Evolutionary conservation across 139 green algal genomes (phyloP).

Genomic region (Coelastrella sp.): DNA sequence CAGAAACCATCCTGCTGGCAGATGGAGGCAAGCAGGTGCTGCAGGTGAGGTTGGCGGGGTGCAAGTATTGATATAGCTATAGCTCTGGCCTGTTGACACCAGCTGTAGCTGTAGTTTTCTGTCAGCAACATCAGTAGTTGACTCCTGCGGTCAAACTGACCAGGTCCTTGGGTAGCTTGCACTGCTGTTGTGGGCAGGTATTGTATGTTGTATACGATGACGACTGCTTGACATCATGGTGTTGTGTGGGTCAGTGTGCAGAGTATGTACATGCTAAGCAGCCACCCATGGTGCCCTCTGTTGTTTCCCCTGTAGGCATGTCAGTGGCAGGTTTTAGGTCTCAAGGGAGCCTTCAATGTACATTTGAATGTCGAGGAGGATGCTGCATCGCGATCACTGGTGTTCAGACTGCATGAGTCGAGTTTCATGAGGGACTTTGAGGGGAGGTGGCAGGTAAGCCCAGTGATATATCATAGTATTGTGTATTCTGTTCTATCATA

Average conservation of each 20-base stretch:
- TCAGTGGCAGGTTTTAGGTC: slow-evolving; percentile 69
- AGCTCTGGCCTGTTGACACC: no score
- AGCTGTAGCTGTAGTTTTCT: no score
- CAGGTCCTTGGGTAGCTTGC: no score
- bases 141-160: no score
- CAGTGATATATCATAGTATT: no score
- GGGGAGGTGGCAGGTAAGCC: slow-evolving; percentile 59
- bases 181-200: no score
- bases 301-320: slow-evolving; percentile 52
- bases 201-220: no score
- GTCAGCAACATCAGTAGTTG: no score
- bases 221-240: no score
- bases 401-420: slow-evolving; percentile 64
- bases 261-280: background rate
- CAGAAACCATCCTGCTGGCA: background rate
- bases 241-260: no score
- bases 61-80: no score
- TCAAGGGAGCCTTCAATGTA: slow-evolving; percentile 67
- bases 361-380: slow-evolving; percentile 59
- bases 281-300: background rate
- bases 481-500: no score
- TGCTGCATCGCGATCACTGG: slow-evolving; percentile 18
- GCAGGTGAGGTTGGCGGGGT: slow-evolving; percentile 47
- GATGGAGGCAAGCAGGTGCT: slow-evolving; percentile 48
- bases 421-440: slow-evolving; percentile 74